phyloP scores from a whole-genome alignment of 2,329 filamentous ascomycete genomes.

The Endoconidiophora laricicola region DNA sequence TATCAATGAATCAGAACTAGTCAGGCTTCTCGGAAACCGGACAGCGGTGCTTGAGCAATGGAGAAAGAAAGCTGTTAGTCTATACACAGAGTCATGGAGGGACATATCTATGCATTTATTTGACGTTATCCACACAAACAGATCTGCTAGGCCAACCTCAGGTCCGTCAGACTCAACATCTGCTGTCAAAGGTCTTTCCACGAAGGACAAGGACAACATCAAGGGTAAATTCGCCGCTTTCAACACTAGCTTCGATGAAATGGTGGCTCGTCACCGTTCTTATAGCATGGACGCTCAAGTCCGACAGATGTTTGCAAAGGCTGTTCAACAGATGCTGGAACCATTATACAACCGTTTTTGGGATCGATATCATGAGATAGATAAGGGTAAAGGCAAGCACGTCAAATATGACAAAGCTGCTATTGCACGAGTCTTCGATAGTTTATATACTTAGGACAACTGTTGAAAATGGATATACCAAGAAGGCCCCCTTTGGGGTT shows the following conservation, averaged over 20 bases:
- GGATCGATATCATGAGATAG: conserved; percentile 92
- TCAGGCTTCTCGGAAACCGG: conserved; percentile 49
- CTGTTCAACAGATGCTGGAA: conserved; percentile 83
- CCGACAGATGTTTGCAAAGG: conserved; percentile 57
- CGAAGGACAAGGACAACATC: conserved; percentile 89
- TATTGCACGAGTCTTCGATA: conserved; percentile 50
- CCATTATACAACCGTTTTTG: conserved; percentile 90
- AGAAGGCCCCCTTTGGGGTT: too few relatives aligned
- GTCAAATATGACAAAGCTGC: conserved; percentile 88
- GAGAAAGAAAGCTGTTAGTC: conserved; percentile 69
- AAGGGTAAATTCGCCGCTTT: conserved; percentile 92
- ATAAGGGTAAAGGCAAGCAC: conserved; percentile 96
- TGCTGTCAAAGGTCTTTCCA: conserved; percentile 66
- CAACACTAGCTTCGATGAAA: conserved; percentile 78
- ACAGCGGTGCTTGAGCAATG: conserved; percentile 58
- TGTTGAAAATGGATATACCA: not conserved
- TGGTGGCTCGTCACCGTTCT: conserved; percentile 65
- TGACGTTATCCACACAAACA: conserved; percentile 83
- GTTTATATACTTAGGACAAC: conserved; percentile 20
- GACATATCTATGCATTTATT: conserved; percentile 73
- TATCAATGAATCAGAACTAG: conserved; percentile 66
- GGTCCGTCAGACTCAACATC: conserved; percentile 65
- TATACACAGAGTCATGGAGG: conserved; percentile 77
- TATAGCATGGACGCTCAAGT: conserved; percentile 88
- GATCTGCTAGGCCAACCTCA: conserved; percentile 53